A percentile compares a stretch with the other conserved stretches of the same genome.
Evolutionary conservation across 2,329 filamentous ascomycete genomes (phyloP).

Genomic region (Aspergillus tanneri): DNA sequence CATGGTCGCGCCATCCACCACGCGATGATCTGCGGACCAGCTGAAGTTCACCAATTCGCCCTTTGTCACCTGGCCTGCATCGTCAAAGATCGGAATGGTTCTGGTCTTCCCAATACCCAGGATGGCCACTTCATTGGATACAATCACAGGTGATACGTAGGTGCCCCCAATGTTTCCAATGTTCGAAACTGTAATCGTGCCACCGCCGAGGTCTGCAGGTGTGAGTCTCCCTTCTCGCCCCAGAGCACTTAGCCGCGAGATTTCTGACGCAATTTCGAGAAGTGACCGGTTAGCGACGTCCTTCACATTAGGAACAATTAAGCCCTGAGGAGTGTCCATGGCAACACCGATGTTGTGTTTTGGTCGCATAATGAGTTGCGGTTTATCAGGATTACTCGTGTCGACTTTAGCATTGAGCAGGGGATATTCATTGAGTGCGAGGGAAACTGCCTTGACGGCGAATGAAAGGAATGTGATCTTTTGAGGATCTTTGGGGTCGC

Average conservation of each 20-base stretch:
- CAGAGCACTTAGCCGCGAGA: slow-evolving; percentile 69
- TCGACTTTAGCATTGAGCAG: slow-evolving; percentile 86
- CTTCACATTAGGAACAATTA: slow-evolving; percentile 88
- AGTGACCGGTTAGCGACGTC: slow-evolving; percentile 77
- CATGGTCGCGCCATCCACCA: slow-evolving; percentile 93
- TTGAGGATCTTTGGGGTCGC: slow-evolving; percentile 48
- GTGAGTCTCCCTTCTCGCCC: slow-evolving; percentile 73
- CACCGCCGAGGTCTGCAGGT: slow-evolving; percentile 73
- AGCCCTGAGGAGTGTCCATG: slow-evolving; percentile 85
- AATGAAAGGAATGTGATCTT: slow-evolving; percentile 91
- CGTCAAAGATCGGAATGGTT: slow-evolving; percentile 74
- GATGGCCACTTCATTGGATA: slow-evolving; percentile 87
- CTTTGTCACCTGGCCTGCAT: slow-evolving; percentile 60
- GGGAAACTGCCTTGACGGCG: slow-evolving; percentile 90
- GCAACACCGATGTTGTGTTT: slow-evolving; percentile 95
- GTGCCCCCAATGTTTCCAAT: slow-evolving; percentile 94
- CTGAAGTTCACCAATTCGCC: slow-evolving; percentile 86
- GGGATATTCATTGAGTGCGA: slow-evolving; percentile 77
- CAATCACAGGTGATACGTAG: slow-evolving; percentile 86
- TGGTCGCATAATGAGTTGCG: slow-evolving; percentile 72
- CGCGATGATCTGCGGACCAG: slow-evolving; percentile 93
- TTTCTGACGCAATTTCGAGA: slow-evolving; percentile 72
- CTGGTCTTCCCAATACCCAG: slow-evolving; percentile 81
- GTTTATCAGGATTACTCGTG: slow-evolving; percentile 60
- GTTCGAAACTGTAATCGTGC: slow-evolving; percentile 94